A percentile compares a stretch with the other conserved stretches of the same genome.
Conservation (phyloP, 371 early-diverging fungal genomes). For the Mortierella sp. region DNA sequence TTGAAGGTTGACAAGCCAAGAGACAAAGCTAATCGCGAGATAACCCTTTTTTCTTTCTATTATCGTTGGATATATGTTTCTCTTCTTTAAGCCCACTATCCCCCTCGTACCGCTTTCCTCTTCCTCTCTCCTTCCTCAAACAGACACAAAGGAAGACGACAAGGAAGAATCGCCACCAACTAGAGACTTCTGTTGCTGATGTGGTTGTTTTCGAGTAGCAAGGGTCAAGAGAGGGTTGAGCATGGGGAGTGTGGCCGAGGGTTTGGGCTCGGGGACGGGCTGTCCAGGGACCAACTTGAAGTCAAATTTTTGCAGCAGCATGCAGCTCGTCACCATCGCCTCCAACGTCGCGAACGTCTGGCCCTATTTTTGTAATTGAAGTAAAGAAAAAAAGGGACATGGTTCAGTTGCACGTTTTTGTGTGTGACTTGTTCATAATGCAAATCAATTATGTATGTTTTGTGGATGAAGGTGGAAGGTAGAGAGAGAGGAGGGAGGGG, state of each 20-base stretch:
- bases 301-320: constrained; percentile 60
- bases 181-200: neutral
- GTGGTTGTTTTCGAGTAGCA: neutral
- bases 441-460: too few species aligned
- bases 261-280: constrained; percentile 19
- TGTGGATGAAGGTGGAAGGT: too few species aligned
- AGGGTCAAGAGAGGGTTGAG: constrained; percentile 21
- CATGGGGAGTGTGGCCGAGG: constrained; percentile 46
- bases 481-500: neutral
- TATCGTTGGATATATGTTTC: neutral
- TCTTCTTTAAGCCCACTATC: neutral
- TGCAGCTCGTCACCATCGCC: constrained; percentile 63
- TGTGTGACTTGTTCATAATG: too few species aligned
- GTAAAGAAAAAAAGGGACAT: neutral
- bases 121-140: neutral
- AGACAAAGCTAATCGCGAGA: neutral
- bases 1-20: neutral
- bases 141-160: neutral
- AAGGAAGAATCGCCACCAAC: neutral
- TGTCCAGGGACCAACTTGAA: constrained; percentile 61
- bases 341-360: constrained; percentile 70
- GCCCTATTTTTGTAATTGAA: constrained; percentile 7
- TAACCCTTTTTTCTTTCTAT: neutral
- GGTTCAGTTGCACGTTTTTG: neutral
- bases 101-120: neutral